phyloP scores from a whole-genome alignment of 2,329 filamentous ascomycete genomes.

The Colletotrichum melonis region DNA sequence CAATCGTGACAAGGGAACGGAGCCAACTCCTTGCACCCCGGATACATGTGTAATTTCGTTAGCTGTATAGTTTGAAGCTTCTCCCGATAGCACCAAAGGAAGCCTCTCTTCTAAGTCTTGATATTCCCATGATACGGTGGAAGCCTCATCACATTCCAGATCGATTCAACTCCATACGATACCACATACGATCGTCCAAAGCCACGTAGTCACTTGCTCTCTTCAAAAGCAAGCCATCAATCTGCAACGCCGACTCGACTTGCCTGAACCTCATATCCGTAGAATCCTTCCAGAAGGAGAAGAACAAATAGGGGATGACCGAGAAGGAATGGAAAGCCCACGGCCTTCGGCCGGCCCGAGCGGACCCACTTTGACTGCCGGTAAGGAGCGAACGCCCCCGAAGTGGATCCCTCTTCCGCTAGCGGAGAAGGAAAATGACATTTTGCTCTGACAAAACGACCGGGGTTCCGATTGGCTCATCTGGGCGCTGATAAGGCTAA shows the following conservation, averaged over 20 bases:
- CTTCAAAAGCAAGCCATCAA: no score
- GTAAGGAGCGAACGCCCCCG: slow-evolving; percentile 10
- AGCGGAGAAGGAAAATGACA: slow-evolving; percentile 22
- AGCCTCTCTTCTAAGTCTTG: background rate
- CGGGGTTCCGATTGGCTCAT: slow-evolving; percentile 21
- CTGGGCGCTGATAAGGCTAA: slow-evolving; percentile 34
- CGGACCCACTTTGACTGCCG: background rate
- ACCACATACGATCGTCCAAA: background rate
- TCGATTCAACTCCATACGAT: background rate
- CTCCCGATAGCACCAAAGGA: background rate
- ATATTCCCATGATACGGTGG: background rate
- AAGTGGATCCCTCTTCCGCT: background rate
- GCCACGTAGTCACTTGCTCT: background rate
- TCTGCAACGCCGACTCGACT: background rate
- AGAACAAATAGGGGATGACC: background rate
- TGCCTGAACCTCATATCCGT: background rate
- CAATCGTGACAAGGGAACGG: no score
- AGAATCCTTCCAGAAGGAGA: slow-evolving; percentile 11
- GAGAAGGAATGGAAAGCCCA: background rate
- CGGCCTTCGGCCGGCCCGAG: slow-evolving; percentile 19
- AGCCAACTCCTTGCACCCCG: no score
- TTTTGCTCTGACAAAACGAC: slow-evolving; percentile 33
- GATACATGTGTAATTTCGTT: no score
- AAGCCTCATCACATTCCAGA: background rate
- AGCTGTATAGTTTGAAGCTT: background rate